Conservation (phyloP, 352 stramenopile species). For the Stramenopiles sp. region DNA sequence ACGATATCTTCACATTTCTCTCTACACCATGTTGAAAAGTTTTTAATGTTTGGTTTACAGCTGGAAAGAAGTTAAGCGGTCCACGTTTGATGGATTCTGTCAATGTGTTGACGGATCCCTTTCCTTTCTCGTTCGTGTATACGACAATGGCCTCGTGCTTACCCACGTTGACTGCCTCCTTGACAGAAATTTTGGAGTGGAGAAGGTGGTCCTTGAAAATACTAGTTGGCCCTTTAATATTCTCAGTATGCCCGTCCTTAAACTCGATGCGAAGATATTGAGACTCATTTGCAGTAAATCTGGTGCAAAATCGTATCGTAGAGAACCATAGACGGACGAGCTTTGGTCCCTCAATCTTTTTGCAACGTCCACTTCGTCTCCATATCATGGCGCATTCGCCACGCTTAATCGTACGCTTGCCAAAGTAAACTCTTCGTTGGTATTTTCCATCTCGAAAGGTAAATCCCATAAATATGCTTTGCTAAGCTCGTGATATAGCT, state of each 20-base stretch:
- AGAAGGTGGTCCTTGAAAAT: not conserved
- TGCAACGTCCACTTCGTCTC: not conserved
- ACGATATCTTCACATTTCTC: not conserved
- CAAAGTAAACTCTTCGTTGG: not conserved
- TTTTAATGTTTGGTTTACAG: not conserved
- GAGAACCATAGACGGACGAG: not conserved
- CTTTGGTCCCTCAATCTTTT: not conserved
- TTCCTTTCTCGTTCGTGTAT: not conserved
- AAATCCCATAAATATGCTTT: too few relatives aligned
- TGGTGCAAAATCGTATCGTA: not conserved
- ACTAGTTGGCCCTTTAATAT: not conserved
- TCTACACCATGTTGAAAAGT: too few relatives aligned
- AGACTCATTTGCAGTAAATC: not conserved
- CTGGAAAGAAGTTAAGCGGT: not conserved
- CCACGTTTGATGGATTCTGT: not conserved
- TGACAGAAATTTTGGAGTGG: not conserved
- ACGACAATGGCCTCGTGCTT: not conserved
- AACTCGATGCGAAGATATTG: not conserved
- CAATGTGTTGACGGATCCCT: not conserved
- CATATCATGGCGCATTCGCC: not conserved
- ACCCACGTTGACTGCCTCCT: not conserved
- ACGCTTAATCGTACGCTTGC: not conserved
- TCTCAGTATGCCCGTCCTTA: not conserved
- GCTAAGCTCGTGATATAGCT: too few relatives aligned
- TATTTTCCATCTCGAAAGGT: not conserved